Evolutionary conservation across 2,329 filamentous ascomycete genomes (phyloP), one percentile per base, ranked within the genome.

Genomic region (Kalaharituber pfeilii): DNA sequence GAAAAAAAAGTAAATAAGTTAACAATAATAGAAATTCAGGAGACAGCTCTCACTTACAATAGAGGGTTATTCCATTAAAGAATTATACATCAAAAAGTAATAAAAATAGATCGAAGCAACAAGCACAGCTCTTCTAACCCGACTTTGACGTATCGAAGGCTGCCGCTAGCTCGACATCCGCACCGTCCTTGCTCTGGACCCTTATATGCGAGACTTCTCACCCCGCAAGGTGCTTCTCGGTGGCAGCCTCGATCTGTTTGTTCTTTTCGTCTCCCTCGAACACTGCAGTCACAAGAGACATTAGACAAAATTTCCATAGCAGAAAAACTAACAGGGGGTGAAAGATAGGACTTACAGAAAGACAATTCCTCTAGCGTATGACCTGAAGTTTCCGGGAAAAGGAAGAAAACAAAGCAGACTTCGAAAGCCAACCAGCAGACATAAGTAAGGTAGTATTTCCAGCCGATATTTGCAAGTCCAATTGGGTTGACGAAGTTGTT

Each of bases 401-500:
- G 65, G 55, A 71, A 70, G 56, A 65, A 73, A 47, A 73, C 67
- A 51, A 69, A 69, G 7, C 65, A 42, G 27, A 72, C 61, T 49
- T 73, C 70, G 52, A 71, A 67, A 0, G 57, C 62, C 30, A 73
- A 63, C 67, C 67, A 71, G 53, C 65, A 66, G 56, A 67, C 70
- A 58, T 72, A 73, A 45, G 68, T 68, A 42, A 71, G 62, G 20
- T 72, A 65, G 62, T 68, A 73, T 52, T 67, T 71, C 72, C 71
- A 73, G 4, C 60, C 57, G 28, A 70, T 69, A 8, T 61, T 65
- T n/a, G 69, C 62, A 13, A 75, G 57, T 15, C 67, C 71, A 27
- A 73, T 69, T 0, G 72, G 71, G 58, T 73, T 73, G 52, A 73
- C 67, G 50, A 69, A 74, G 1, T 67, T 69, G 53, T 72, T 73